phyloP scores from a whole-genome alignment of 768 basidiomycete genomes.

The Russula griseocarnosa region DNA sequence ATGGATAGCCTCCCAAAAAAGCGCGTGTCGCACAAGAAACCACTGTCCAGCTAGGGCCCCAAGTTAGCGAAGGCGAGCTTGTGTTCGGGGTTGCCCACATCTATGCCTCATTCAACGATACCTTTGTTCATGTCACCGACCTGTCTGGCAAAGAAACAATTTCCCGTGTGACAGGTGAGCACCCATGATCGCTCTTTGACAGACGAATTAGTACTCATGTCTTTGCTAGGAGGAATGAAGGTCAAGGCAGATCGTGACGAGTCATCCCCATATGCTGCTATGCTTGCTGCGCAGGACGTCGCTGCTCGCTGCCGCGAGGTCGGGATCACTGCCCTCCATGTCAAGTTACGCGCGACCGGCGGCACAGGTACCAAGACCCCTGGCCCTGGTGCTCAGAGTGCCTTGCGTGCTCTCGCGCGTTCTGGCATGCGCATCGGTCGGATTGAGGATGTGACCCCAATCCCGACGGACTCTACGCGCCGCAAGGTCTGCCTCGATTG shows the following conservation, averaged over 20 bases:
- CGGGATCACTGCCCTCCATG: slow-evolving; percentile 96
- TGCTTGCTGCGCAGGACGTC: slow-evolving; percentile 98
- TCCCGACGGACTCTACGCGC: slow-evolving; percentile 95
- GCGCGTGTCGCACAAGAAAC: slow-evolving; percentile 74
- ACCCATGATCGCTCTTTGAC: slow-evolving; percentile 30
- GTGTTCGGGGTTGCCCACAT: slow-evolving; percentile 99
- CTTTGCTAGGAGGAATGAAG: slow-evolving; percentile 86
- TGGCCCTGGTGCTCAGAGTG: slow-evolving; percentile 96
- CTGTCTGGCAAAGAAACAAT: slow-evolving; percentile 98
- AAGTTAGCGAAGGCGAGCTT: slow-evolving; percentile 93
- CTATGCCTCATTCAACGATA: slow-evolving; percentile 99
- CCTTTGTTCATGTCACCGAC: slow-evolving; percentile 99
- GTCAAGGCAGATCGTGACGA: slow-evolving; percentile 99
- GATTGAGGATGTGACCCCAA: slow-evolving; percentile 97
- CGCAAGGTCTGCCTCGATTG: slow-evolving; percentile 66
- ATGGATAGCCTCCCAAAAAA: slow-evolving; percentile 85
- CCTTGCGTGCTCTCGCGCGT: slow-evolving; percentile 96
- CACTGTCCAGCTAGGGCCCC: slow-evolving; percentile 89
- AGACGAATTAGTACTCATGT: neutral
- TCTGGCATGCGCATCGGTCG: slow-evolving; percentile 97
- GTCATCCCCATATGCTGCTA: slow-evolving; percentile 94
- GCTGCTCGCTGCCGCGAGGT: slow-evolving; percentile 96
- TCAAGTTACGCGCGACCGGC: slow-evolving; percentile 97
- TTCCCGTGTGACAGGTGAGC: slow-evolving; percentile 88
- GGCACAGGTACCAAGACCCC: slow-evolving; percentile 99